A percentile compares a stretch with the other conserved stretches of the same genome.
Conservation (phyloP, 2,329 filamentous ascomycete genomes). For the Talaromyces sp. region DNA sequence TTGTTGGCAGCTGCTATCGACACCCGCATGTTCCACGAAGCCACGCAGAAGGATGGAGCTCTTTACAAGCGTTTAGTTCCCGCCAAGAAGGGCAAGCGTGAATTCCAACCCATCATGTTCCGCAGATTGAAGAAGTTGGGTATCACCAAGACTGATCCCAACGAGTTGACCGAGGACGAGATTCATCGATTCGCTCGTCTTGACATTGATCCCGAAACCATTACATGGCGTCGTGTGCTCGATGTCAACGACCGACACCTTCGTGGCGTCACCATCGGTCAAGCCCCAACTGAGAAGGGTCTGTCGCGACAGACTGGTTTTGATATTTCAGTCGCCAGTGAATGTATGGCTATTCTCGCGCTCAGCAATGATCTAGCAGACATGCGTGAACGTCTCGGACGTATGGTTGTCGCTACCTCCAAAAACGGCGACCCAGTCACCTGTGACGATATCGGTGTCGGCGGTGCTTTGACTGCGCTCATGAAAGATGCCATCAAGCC, state of each 20-base stretch:
- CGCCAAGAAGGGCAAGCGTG: constrained; percentile 79
- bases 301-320: constrained; percentile 86
- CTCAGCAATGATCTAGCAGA: constrained; percentile 83
- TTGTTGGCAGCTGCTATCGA: constrained; percentile 93
- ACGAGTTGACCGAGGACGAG: constrained; percentile 87
- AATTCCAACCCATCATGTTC: constrained; percentile 88
- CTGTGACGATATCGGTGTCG: constrained; percentile 90
- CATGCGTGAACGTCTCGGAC: constrained; percentile 86
- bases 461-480: constrained; percentile 85
- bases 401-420: constrained; percentile 93
- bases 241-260: constrained; percentile 97
- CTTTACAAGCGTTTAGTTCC: constrained; percentile 87
- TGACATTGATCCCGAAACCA: constrained; percentile 93
- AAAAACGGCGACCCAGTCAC: constrained; percentile 83
- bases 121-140: constrained; percentile 91
- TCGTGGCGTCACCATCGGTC: constrained; percentile 81
- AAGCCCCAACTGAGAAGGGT: constrained; percentile 85
- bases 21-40: constrained; percentile 97
- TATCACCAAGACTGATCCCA: constrained; percentile 89
- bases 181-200: constrained; percentile 83
- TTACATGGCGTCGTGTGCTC: constrained; percentile 92
- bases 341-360: constrained; percentile 97
- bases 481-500: constrained; percentile 99
- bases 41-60: constrained; percentile 84
- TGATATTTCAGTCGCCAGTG: constrained; percentile 94